Evolutionary conservation across 2,329 filamentous ascomycete species (phyloP).

Genomic region (Trichoderma arundinaceum): DNA sequence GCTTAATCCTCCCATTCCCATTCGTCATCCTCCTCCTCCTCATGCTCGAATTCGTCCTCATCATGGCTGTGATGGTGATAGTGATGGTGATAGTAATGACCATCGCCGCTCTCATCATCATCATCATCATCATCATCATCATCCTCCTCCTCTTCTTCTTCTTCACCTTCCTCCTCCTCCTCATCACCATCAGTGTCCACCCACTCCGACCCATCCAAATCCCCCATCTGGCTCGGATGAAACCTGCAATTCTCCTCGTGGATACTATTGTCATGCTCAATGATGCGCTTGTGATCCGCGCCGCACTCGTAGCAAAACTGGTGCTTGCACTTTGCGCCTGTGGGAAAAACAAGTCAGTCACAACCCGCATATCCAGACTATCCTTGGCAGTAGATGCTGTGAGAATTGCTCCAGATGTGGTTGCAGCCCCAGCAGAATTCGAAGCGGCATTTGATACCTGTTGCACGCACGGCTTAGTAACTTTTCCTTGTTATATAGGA

Average conservation of each 20-base stretch:
- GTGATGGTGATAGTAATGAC: too few species aligned
- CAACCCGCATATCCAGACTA: not conserved
- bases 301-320: conserved; percentile 47
- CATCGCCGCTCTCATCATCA: not conserved
- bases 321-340: conserved; percentile 41
- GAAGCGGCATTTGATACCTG: conserved; percentile 45
- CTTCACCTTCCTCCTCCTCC: not conserved
- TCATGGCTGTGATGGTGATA: too few species aligned
- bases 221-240: conserved; percentile 35
- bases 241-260: conserved; percentile 43
- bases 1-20: not conserved
- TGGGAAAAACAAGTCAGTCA: conserved; percentile 22
- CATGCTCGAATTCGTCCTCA: not conserved
- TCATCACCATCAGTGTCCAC: not conserved
- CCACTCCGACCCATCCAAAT: not conserved
- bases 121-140: not conserved
- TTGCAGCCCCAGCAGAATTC: conserved; percentile 47
- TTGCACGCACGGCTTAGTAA: not conserved
- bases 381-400: conserved; percentile 38
- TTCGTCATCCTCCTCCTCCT: not conserved
- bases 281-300: conserved; percentile 43
- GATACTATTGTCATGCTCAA: conserved; percentile 43
- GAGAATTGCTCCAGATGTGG: conserved; percentile 34
- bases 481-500: not conserved
- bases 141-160: not conserved